A percentile compares a stretch with the other conserved stretches of the same genome.
Evolutionary conservation across 1,284 basidiomycete species (phyloP).

Genomic region (Heterobasidion parviporum): DNA sequence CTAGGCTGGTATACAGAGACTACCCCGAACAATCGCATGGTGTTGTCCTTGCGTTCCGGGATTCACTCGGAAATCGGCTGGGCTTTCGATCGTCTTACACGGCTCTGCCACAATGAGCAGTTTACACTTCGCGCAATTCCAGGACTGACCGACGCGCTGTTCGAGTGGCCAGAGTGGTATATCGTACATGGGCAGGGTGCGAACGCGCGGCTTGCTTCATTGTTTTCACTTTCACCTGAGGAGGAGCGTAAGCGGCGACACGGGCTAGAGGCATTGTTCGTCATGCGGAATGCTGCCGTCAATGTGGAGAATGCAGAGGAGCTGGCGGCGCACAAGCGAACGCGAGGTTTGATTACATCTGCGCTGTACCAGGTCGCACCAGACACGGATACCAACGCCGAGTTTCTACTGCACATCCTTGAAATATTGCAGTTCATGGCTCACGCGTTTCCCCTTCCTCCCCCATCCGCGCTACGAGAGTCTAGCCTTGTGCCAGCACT

Average conservation of each 20-base stretch:
- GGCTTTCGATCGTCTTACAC: conserved; percentile 73
- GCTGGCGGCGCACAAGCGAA: conserved; percentile 49
- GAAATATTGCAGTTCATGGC: conserved; percentile 47
- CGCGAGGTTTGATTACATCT: conserved; percentile 49
- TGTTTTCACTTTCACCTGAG: conserved; percentile 51
- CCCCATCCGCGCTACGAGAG: conserved; percentile 16
- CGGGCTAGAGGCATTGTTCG: conserved; percentile 66
- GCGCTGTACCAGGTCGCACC: conserved; percentile 48
- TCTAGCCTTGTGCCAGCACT: conserved; percentile 23
- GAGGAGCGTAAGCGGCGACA: conserved; percentile 49
- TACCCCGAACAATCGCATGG: conserved; percentile 69
- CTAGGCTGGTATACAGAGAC: conserved; percentile 74
- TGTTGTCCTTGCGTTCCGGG: conserved; percentile 69
- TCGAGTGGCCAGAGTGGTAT: conserved; percentile 79
- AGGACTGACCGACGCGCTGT: conserved; percentile 69
- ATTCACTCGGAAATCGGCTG: conserved; percentile 71
- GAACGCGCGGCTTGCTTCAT: conserved; percentile 22
- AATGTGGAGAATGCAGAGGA: conserved; percentile 56
- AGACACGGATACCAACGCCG: conserved; percentile 51
- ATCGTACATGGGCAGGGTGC: conserved; percentile 41
- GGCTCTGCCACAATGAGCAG: conserved; percentile 67
- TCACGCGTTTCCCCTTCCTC: conserved; percentile 19
- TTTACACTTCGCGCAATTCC: conserved; percentile 63
- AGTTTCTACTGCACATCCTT: conserved; percentile 60
- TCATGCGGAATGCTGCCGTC: conserved; percentile 69